Evolutionary conservation across 2,329 filamentous ascomycete genomes (phyloP).

Genomic region (Alternaria burnsii): DNA sequence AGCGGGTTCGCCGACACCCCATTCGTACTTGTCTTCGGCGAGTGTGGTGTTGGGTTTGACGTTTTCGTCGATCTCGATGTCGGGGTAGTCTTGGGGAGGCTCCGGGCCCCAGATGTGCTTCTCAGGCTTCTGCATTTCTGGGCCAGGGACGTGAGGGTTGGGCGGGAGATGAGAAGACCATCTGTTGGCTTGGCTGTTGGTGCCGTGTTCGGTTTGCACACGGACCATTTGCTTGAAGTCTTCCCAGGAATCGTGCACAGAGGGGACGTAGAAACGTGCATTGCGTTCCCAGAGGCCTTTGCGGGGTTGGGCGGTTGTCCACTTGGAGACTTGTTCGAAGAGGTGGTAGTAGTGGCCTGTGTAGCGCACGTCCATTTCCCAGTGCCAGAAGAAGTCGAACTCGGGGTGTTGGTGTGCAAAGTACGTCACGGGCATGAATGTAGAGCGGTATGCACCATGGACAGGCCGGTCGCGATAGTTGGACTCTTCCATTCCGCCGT

Average conservation of each 20-base stretch:
- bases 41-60: constrained; percentile 65
- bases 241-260: constrained; percentile 73
- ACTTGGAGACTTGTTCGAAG: constrained; percentile 71
- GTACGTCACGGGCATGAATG: constrained; percentile 94
- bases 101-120: constrained; percentile 61
- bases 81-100: constrained; percentile 52
- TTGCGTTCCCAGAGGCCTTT: constrained; percentile 81
- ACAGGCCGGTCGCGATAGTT: constrained; percentile 69
- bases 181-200: constrained; percentile 55
- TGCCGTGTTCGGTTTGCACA: constrained; percentile 65
- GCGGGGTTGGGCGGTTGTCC: constrained; percentile 73
- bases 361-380: constrained; percentile 93
- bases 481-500: constrained; percentile 59
- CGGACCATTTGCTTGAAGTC: constrained; percentile 74
- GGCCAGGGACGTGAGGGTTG: constrained; percentile 55
- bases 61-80: constrained; percentile 62
- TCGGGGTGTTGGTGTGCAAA: constrained; percentile 89
- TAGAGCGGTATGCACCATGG: constrained; percentile 74
- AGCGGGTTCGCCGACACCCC: constrained; percentile 75
- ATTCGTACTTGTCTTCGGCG: constrained; percentile 64
- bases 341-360: constrained; percentile 89
- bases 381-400: constrained; percentile 92
- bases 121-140: constrained; percentile 52
- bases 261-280: constrained; percentile 78
- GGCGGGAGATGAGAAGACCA: constrained; percentile 53